A percentile compares a stretch with the other conserved stretches of the same genome.
Evolutionary conservation across 2,329 filamentous ascomycete genomes (phyloP).

Genomic region (Tolypocladium pustulatum): DNA sequence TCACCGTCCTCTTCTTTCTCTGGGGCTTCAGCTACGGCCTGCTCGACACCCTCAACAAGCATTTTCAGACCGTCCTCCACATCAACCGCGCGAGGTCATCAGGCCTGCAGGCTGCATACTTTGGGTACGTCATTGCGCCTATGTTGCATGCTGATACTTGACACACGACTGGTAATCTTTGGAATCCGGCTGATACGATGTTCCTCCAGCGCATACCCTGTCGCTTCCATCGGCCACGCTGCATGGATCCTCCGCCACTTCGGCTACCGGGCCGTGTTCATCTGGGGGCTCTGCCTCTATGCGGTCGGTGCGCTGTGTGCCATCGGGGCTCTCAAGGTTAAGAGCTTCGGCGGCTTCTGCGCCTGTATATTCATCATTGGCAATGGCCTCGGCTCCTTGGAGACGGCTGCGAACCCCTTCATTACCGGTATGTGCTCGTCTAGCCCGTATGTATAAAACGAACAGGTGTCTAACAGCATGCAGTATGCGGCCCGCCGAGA

Average conservation of each 20-base stretch:
- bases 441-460: background rate
- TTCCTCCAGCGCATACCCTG: conserved; percentile 47
- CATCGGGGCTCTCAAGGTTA: conserved; percentile 45
- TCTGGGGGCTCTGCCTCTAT: conserved; percentile 57
- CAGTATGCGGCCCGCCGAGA: conserved; percentile 47
- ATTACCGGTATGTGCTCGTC: conserved; percentile 35
- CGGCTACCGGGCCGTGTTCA: conserved; percentile 59
- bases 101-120: conserved; percentile 41
- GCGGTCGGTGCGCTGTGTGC: conserved; percentile 48
- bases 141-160: background rate
- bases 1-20: conserved; percentile 34
- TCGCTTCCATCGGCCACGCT: conserved; percentile 56
- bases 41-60: conserved; percentile 37
- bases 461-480: background rate
- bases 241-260: conserved; percentile 54
- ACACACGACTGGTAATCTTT: background rate
- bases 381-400: conserved; percentile 61
- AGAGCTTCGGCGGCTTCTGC: conserved; percentile 66
- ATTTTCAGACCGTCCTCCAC: conserved; percentile 35
- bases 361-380: conserved; percentile 64
- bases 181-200: background rate
- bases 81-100: conserved; percentile 33
- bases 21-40: conserved; percentile 37
- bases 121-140: conserved; percentile 34
- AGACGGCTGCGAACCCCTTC: conserved; percentile 70